Conservation (phyloP, 495 filamentous ascomycete species). For the Talaromyces trachyspermus region DNA sequence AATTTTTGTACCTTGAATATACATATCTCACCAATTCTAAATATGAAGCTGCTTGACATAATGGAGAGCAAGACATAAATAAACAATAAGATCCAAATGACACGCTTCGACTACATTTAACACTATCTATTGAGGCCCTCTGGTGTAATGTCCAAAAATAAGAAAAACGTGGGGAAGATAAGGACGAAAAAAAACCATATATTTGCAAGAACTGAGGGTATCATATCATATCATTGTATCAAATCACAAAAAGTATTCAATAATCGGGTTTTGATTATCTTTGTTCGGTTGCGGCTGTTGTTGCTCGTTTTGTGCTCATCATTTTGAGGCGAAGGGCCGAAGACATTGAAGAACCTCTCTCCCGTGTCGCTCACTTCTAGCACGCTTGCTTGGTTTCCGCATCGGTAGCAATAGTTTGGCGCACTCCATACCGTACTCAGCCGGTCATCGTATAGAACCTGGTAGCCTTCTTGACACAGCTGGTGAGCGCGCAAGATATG, state of each 20-base stretch:
- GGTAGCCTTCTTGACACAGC: constrained; percentile 94
- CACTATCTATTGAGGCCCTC: too few species aligned
- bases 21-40: too few species aligned
- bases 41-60: too few species aligned
- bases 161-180: neutral
- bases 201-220: constrained; percentile 32
- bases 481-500: constrained; percentile 96
- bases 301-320: constrained; percentile 72
- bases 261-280: constrained; percentile 53
- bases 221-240: constrained; percentile 27
- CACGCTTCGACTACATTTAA: too few species aligned
- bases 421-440: constrained; percentile 96
- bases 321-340: constrained; percentile 94
- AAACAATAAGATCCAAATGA: too few species aligned
- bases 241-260: constrained; percentile 60
- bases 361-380: constrained; percentile 89
- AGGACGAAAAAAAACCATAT: constrained; percentile 20
- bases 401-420: constrained; percentile 93
- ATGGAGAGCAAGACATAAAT: too few species aligned
- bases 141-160: too few species aligned
- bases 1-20: too few species aligned
- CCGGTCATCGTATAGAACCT: constrained; percentile 89
- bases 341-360: constrained; percentile 92
- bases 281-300: constrained; percentile 53
- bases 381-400: constrained; percentile 95